Evolutionary conservation across 495 filamentous ascomycete species (phyloP).

Genomic region (Neurospora tetrasperma): DNA sequence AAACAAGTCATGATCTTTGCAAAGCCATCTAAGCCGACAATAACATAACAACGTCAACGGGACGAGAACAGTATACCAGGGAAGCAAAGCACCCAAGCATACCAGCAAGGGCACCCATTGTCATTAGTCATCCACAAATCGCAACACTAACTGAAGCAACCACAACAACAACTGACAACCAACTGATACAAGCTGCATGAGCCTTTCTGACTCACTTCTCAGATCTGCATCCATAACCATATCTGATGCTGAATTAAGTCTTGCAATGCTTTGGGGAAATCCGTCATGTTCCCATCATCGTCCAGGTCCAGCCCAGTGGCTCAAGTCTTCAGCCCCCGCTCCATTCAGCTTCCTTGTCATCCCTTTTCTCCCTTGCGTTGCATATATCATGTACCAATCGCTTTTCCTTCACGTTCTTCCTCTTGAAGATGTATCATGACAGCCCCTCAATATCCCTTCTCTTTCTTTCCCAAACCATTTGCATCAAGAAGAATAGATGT

Average conservation of each 20-base stretch:
- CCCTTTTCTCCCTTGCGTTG: not conserved
- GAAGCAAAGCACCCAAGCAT: not conserved
- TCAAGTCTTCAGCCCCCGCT: not conserved
- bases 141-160: not conserved
- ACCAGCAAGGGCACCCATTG: not conserved
- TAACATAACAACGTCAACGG: not conserved
- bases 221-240: not conserved
- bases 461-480: not conserved
- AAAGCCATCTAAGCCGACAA: not conserved
- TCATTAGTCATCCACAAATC: not conserved
- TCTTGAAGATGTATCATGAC: not conserved
- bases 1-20: not conserved
- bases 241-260: not conserved
- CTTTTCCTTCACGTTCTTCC: not conserved
- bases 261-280: not conserved
- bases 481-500: not conserved
- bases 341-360: not conserved
- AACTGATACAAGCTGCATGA: not conserved
- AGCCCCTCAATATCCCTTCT: not conserved
- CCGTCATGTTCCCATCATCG: not conserved
- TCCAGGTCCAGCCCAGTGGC: not conserved
- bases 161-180: not conserved
- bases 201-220: not conserved
- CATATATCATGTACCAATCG: not conserved
- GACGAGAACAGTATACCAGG: not conserved